Conservation (phyloP, 805 yeast species). For the Grigorovia transvaalensis region DNA sequence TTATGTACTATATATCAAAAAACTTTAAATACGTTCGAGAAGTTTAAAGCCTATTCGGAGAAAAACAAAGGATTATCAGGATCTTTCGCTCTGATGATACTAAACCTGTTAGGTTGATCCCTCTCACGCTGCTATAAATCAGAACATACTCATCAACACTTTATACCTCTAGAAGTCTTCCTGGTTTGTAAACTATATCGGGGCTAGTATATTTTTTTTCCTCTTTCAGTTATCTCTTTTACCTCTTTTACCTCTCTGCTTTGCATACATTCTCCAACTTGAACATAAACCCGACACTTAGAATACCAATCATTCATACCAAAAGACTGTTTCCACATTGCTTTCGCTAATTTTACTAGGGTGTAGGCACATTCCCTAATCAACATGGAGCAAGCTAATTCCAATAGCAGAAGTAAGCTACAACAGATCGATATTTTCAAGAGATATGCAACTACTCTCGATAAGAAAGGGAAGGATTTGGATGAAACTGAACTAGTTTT, state of each 20-base stretch:
- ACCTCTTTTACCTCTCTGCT: not conserved
- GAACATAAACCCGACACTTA: not conserved
- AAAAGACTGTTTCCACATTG: not conserved
- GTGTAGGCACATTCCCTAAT: not conserved
- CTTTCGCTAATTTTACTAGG: not conserved
- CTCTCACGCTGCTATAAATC: too few relatives aligned
- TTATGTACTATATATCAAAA: too few relatives aligned
- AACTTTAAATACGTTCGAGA: too few relatives aligned
- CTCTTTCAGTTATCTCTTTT: not conserved
- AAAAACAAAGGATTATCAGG: too few relatives aligned
- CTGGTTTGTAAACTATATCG: not conserved
- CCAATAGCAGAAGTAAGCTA: constrained; percentile 29
- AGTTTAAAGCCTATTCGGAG: too few relatives aligned
- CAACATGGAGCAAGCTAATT: constrained; percentile 31
- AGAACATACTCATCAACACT: too few relatives aligned
- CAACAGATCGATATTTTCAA: constrained; percentile 36
- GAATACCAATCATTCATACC: too few relatives aligned
- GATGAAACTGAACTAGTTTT: constrained; percentile 22
- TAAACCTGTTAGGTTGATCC: too few relatives aligned
- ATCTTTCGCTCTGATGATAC: too few relatives aligned
- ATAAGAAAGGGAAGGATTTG: not conserved
- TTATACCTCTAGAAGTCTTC: too few relatives aligned
- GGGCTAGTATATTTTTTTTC: not conserved
- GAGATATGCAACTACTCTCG: constrained; percentile 31
- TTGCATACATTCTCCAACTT: not conserved